Base-by-base conservation (phyloP, 805 yeast genomes). In the Wickerhamomyces silvicola region DNA sequence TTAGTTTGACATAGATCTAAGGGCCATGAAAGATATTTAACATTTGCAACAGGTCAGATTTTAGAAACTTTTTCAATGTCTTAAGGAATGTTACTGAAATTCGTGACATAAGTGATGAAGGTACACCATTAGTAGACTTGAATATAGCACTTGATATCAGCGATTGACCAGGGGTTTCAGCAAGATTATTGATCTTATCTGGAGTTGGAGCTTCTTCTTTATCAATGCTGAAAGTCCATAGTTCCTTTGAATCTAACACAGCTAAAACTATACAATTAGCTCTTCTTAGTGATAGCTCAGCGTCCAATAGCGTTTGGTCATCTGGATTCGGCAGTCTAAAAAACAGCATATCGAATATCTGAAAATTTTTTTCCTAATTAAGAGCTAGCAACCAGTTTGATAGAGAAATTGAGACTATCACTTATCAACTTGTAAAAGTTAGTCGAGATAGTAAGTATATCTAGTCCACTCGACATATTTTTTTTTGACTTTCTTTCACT, bases 11-110 rank as follows among this genome's bases (percentile, higher is more conserved):
- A 79, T 14, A 82, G 57, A 28, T 70, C 72, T 45, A 79, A 57
- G 0, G 94, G 94, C 94, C 94, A 83, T 27, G 75, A 55, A 2
- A 82, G 70, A 34, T 64, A 74, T 45, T 78, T 77, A 18, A 62
- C 64, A 41, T 70, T 72, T 19, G 62, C 65, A 4, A 73, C 75
- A 0, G 67, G 60, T n/a, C n/a, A n/a, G n/a, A n/a, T n/a, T n/a
- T n/a, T 15, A 73, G 50, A 38, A 57, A 56, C 42, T 64, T 64
- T 42, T 70, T 62, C 18, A 72, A 54, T 1, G 78, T 75, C 39
- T 71, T 64, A 21, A 72, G 43, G 27, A 73, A 69, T 8, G 72
- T 63, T 3, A 72, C 62, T 41, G 69, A 67, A 4, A 62, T 39
- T n/a, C 46, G 18, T 6, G 46, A 37, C 24, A 41, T 29, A 2